These are phyloP conservation scores for Porcisia hertigi DNA, from an alignment of 208 protist species.

Conservation along the genomic window DNA sequence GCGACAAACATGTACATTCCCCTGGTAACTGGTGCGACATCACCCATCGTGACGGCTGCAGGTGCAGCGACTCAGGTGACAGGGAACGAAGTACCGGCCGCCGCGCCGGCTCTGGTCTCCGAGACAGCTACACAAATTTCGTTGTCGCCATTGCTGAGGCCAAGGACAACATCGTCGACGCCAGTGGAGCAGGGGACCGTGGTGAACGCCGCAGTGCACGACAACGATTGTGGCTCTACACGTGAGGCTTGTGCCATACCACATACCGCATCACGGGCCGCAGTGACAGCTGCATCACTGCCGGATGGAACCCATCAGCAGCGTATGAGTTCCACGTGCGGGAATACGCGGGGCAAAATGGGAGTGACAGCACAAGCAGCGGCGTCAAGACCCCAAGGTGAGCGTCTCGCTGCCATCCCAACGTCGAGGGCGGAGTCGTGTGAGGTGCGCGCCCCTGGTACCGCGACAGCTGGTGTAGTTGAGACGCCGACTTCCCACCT, in stretches of 20 bases:
- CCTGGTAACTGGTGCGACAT: constrained; percentile 4
- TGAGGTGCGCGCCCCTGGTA: not conserved
- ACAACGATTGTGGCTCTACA: not conserved
- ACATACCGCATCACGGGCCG: not conserved
- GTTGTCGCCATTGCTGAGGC: not conserved
- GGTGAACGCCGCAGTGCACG: not conserved
- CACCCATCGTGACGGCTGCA: not conserved
- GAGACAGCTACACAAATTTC: not conserved
- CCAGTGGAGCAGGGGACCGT: not conserved
- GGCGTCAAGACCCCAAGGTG: not conserved
- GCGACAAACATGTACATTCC: constrained; percentile 26
- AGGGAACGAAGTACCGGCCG: not conserved
- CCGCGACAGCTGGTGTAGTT: not conserved
- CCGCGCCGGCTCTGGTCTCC: not conserved
- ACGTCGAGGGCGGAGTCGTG: not conserved
- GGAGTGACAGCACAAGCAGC: not conserved
- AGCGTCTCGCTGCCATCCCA: not conserved
- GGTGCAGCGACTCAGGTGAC: not conserved
- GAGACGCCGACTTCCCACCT: constrained; percentile 11
- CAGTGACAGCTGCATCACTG: not conserved
- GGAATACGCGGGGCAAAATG: not conserved
- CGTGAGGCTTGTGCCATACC: not conserved
- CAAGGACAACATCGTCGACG: not conserved
- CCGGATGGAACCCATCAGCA: not conserved
- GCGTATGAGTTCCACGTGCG: not conserved